Conservation (phyloP, 2,329 filamentous ascomycete genomes). For the Chaetomium globosum region DNA sequence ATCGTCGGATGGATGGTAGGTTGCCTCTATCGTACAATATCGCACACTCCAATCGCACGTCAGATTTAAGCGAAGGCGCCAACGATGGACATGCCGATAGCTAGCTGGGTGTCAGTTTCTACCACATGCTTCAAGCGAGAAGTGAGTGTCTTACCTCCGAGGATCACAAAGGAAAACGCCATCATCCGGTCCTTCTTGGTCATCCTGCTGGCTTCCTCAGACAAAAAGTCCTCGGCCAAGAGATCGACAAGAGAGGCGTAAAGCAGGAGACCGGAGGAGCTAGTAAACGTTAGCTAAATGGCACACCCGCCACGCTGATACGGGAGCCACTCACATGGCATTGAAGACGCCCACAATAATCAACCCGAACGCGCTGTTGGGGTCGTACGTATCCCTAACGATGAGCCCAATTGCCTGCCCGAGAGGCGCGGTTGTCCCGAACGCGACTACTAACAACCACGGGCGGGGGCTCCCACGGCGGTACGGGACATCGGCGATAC, state of each 20-base stretch:
- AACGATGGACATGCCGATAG: slow-evolving; percentile 51
- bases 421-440: slow-evolving; percentile 65
- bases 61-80: slow-evolving; percentile 50
- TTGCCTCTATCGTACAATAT: not conserved
- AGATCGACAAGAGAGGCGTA: slow-evolving; percentile 67
- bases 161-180: slow-evolving; percentile 56
- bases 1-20: not conserved
- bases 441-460: slow-evolving; percentile 64
- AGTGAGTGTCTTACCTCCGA: slow-evolving; percentile 49
- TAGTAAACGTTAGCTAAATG: slow-evolving; percentile 34
- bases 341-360: slow-evolving; percentile 68
- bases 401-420: slow-evolving; percentile 65
- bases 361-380: slow-evolving; percentile 63
- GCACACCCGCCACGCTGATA: not conserved
- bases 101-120: slow-evolving; percentile 37
- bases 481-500: slow-evolving; percentile 68
- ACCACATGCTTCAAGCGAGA: not conserved
- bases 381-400: slow-evolving; percentile 61
- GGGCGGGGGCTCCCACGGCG: slow-evolving; percentile 59
- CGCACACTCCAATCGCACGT: not conserved
- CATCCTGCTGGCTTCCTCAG: slow-evolving; percentile 57
- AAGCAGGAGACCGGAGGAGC: slow-evolving; percentile 62
- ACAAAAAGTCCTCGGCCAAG: slow-evolving; percentile 66
- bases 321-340: slow-evolving; percentile 54
- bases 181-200: slow-evolving; percentile 55